Conservation (phyloP, 23 red algal species). For the Gracilaria caudata region DNA sequence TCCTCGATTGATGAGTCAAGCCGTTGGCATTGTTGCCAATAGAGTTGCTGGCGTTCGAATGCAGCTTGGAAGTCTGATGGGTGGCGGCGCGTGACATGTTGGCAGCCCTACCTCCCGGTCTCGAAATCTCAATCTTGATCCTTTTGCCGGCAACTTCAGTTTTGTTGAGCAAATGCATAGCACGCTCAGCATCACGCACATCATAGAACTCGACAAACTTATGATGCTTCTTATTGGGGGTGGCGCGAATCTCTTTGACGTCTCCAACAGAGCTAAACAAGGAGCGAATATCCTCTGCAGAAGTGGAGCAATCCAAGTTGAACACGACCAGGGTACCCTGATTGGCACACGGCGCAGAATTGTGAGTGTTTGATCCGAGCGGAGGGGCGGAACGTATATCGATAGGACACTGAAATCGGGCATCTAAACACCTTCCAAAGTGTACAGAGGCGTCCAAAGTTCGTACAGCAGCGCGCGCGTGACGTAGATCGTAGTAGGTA, state of each 20-base stretch:
- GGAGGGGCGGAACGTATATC: not conserved
- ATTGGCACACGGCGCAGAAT: constrained; percentile 28
- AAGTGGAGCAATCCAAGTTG: constrained; percentile 68
- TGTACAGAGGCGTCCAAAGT: constrained; percentile 45
- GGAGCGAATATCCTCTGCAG: constrained; percentile 66
- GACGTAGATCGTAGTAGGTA: constrained; percentile 78
- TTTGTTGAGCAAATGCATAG: constrained; percentile 76
- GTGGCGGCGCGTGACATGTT: constrained; percentile 16
- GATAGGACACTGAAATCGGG: constrained; percentile 69
- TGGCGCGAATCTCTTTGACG: constrained; percentile 88
- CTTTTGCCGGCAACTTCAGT: constrained; percentile 76
- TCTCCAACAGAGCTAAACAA: constrained; percentile 77
- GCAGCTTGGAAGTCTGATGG: not conserved
- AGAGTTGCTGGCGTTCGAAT: constrained; percentile 37
- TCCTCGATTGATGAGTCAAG: not conserved
- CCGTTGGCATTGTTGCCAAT: not conserved
- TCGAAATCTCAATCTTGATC: constrained; percentile 82
- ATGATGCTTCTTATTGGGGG: constrained; percentile 76
- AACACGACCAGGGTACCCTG: constrained; percentile 91
- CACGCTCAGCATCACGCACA: constrained; percentile 77
- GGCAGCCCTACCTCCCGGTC: constrained; percentile 46
- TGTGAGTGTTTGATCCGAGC: not conserved
- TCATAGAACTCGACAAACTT: constrained; percentile 93
- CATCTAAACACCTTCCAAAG: constrained; percentile 69
- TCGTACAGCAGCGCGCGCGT: constrained; percentile 69